Evolutionary conservation across 306 rosid genomes (phyloP).

Genomic region (Sindora glabra): DNA sequence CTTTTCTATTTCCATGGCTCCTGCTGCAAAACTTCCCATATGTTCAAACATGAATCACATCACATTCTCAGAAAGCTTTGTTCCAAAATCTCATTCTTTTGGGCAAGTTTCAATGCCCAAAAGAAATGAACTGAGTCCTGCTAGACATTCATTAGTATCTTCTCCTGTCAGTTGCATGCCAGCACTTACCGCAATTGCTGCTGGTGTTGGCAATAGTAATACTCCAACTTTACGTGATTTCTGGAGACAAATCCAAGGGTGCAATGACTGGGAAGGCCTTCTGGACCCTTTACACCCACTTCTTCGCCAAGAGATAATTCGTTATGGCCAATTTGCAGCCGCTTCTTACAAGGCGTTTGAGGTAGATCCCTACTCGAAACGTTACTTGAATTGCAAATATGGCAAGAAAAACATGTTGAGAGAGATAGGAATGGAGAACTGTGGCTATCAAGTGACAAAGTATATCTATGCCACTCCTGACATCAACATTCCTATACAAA

Average conservation of each 20-base stretch:
- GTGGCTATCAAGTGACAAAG: constrained; percentile 67
- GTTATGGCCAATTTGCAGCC: constrained; percentile 66
- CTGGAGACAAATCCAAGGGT: constrained; percentile 81
- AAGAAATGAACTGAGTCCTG: neutral
- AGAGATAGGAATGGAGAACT: constrained; percentile 54
- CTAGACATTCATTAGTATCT: constrained; percentile 3
- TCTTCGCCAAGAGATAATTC: constrained; percentile 61
- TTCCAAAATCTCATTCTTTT: constrained; percentile 33
- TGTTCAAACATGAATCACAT: constrained; percentile 21
- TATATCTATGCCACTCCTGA: constrained; percentile 88
- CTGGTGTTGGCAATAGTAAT: neutral
- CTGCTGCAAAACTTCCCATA: constrained; percentile 4
- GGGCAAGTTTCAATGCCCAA: constrained; percentile 46
- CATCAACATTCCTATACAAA: constrained; percentile 42
- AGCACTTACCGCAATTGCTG: neutral
- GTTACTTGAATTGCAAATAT: constrained; percentile 73
- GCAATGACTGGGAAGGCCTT: constrained; percentile 70
- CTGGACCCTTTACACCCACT: constrained; percentile 77
- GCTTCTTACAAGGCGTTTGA: constrained; percentile 85
- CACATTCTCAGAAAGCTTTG: constrained; percentile 29
- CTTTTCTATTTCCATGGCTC: constrained; percentile 25
- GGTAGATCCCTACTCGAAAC: constrained; percentile 61
- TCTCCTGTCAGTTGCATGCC: constrained; percentile 15
- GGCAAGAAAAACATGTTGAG: constrained; percentile 58
- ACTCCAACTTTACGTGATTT: constrained; percentile 9